Base-by-base conservation (phyloP, 176 grass and related monocot genomes). In the Oryza meyeriana region DNA sequence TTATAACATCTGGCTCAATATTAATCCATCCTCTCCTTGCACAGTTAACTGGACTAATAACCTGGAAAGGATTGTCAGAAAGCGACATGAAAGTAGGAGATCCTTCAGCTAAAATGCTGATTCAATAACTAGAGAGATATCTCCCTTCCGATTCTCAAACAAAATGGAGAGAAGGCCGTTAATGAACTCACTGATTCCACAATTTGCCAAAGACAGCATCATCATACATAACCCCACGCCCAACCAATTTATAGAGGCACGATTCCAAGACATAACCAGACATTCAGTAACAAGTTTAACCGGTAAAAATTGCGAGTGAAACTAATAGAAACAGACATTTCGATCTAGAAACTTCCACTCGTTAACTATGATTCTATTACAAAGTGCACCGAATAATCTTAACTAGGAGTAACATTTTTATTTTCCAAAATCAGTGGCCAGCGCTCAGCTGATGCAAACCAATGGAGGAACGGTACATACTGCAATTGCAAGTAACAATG, bases 1-100 rank as follows among this genome's bases (percentile, higher is more conserved):
- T 91, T 93, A 99, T 99, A 66, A 89, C 72, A 45, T 99, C 96
- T 6, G 90, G 82, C 81, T 95, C 96, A 72, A 92, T 41, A 66
- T 99, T 99, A 64, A 85, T 86, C 96, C 96, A 99, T 57, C 96
- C 96, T 88, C 96, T 95, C 69, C 93, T 93, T 77, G 93, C 93
- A 33, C 96, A 99, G 64, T 99, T 99, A 62, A 99, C 91, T 82
- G 96, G 96, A 90, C 80, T 95, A 63, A 95, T 88, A 61, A 75
- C 87, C 96, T 99, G 79, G 55, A 74, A 27, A 91, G 74, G 42
- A 32, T 26, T 52, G 76, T 87, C 40, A 87, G 35, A 17, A 33
- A 71, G 14, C 64, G 57, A 26, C 29, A 41, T 5, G 30, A 57
- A 55, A 58, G 1, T 10, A 36, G 74, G 29, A 42, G 30, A 66